A percentile compares a stretch with the other conserved stretches of the same genome.
phyloP scores from a whole-genome alignment of 2,329 filamentous ascomycete genomes.

The Acrocalymma vagum region DNA sequence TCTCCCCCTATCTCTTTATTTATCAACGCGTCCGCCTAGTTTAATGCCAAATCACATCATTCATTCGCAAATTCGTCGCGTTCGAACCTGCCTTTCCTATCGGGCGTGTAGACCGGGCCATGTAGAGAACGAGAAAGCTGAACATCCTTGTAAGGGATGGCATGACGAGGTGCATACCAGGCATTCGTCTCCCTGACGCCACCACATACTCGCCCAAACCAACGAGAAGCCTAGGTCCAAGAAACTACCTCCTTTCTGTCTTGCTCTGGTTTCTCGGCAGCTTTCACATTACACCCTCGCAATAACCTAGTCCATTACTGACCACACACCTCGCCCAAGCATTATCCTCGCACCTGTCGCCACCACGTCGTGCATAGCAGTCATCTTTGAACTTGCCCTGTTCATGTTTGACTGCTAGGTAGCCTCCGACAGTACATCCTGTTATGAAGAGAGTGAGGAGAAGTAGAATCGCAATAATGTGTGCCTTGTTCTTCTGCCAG shows the following conservation, averaged over 20 bases:
- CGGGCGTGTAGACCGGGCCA: too few species aligned
- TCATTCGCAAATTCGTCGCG: slow-evolving; percentile 2
- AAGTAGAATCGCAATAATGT: slow-evolving; percentile 25
- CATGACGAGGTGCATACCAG: slow-evolving; percentile 15
- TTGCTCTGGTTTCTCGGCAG: slow-evolving; percentile 1
- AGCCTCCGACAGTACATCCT: slow-evolving; percentile 28
- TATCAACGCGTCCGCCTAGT: neutral
- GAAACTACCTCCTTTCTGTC: too few species aligned
- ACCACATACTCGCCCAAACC: neutral
- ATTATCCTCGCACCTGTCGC: slow-evolving; percentile 24
- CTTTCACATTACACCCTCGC: slow-evolving; percentile 24
- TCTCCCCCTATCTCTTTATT: slow-evolving; percentile 15
- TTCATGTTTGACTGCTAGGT: slow-evolving; percentile 25
- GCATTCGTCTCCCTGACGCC: slow-evolving; percentile 1
- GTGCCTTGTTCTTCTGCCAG: slow-evolving; percentile 29
- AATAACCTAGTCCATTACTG: slow-evolving; percentile 28
- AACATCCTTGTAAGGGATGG: slow-evolving; percentile 24
- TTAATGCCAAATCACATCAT: slow-evolving; percentile 7
- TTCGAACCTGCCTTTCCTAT: slow-evolving; percentile 19
- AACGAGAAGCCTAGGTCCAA: too few species aligned
- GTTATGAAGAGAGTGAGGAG: slow-evolving; percentile 28
- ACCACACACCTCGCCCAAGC: slow-evolving; percentile 30
- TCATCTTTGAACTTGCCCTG: slow-evolving; percentile 14
- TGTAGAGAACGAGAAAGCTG: too few species aligned
- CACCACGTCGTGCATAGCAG: slow-evolving; percentile 24